Base-by-base conservation (phyloP, 208 protist species). In the Trypanosoma rangeli region DNA sequence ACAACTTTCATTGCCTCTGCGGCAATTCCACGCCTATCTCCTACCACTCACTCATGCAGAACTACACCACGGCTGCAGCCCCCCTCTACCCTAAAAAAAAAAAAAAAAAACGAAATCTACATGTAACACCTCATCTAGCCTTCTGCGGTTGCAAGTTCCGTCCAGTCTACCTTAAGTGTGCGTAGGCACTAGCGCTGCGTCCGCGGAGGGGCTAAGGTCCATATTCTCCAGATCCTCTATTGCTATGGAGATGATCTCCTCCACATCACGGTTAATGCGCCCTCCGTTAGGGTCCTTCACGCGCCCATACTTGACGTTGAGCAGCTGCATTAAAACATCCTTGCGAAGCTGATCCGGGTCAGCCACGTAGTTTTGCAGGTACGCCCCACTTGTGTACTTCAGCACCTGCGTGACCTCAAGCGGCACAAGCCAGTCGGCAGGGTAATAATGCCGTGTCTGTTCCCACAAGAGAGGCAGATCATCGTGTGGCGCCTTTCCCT, bases 181-280 rank as follows among this genome's bases (percentile, higher is more conserved):
- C 26, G 79, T 85, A 3, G 89, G 89, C 15, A 94, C 76, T 0
- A 94, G 74, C 42, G 75, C 74, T 10, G 70, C 67, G 5, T 87
- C 82, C 15, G 74, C 78, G 24, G 65, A 64, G 3, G 81, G 78
- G 61, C 57, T 87, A 3, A 94, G 76, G 59, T 90, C 74, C 79
- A 94, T 87, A 65, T 83, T 85, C 61, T 92, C 83, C 4, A 94
- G 60, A 55, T 92, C 86, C 59, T 91, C 85, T 31, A 92, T 77
- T 20, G 89, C 89, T 80, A 92, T 93, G 9, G 75, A 76, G 57
- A 94, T 91, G 44, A 94, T 88, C 73, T 94, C 89, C 77, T 93
- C 79, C 56, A 93, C 86, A 53, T 94, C 86, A 26, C 83, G 80
- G 65, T 92, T 93, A 54, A 94, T 68, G 28, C 84, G 83, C 1